Evolutionary conservation across 352 stramenopile species (phyloP), one percentile per base, ranked within the genome.

Genomic region (Phytophthora kernoviae): DNA sequence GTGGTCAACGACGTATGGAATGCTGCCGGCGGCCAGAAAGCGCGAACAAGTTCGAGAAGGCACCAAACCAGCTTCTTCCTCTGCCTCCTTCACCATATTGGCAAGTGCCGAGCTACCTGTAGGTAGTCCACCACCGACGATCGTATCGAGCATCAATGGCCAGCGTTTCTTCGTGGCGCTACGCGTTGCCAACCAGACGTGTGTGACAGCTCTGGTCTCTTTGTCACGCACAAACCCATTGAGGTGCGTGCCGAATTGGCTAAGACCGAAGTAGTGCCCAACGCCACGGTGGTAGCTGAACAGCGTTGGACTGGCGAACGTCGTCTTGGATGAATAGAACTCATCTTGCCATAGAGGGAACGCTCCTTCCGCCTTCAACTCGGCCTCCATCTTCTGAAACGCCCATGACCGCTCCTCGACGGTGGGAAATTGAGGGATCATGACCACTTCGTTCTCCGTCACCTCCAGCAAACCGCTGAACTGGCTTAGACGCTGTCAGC

Each of bases 51-150:
- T 74, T 74, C 81, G 84, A 20, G 56, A 22, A 2, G 68, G 67
- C 2, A 63, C 39, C 7, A 92, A 55, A 2, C 77, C 77, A 15
- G 81, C 81, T 48, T 92, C 81, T 63, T 92, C 81, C 21, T 81
- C 24, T 0, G 77, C 61, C 45, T 92, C 83, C 41, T 92, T 92
- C 42, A 88, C 47, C 81, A 92, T 92, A 51, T 92, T 92, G 17
- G 87, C 77, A 11, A 73, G 55, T 18, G 77, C 63, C 12, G 77
- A 81, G 41, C 75, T 84, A 24, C 70, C 37, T 15, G 54, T 62
- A 5, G 83, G 83, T 1, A 90, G 59, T 20, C 81, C 83, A 10
- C 83, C 81, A 6, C 81, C 81, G 0, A 84, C 83, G 34, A 92
- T 74, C 5, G 83, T 87, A 45, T 92, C 81, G 20, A 83, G 58